These are phyloP conservation scores for Vigna reflexopilosa DNA, from an alignment of 306 rosid genomes.

Conservation along the genomic window DNA sequence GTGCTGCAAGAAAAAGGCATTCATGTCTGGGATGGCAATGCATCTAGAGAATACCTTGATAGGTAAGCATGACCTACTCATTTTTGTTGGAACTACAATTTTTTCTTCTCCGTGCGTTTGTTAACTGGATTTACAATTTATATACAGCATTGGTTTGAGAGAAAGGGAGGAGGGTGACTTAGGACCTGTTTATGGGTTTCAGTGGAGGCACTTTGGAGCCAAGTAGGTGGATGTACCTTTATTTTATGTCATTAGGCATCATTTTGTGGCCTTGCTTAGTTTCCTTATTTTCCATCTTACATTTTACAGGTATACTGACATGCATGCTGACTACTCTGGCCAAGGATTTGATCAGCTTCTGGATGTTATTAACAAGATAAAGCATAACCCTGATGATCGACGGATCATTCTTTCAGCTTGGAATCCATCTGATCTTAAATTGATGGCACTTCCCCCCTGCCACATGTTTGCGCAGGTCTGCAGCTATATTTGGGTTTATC, in stretches of 20 bases:
- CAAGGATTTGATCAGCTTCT: slow-evolving; percentile 94
- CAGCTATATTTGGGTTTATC: slow-evolving; percentile 42
- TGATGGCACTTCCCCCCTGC: slow-evolving; percentile 98
- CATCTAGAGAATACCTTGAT: slow-evolving; percentile 93
- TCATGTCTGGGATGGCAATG: slow-evolving; percentile 96
- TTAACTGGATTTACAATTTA: slow-evolving; percentile 39
- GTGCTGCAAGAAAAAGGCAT: slow-evolving; percentile 89
- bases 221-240: slow-evolving; percentile 64
- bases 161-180: slow-evolving; percentile 95
- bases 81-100: slow-evolving; percentile 19
- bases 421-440: slow-evolving; percentile 93
- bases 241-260: not conserved
- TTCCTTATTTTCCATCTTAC: slow-evolving; percentile 27
- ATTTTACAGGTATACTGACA: slow-evolving; percentile 80
- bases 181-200: slow-evolving; percentile 97
- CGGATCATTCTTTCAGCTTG: slow-evolving; percentile 92
- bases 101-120: slow-evolving; percentile 32
- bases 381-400: slow-evolving; percentile 84
- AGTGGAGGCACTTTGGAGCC: slow-evolving; percentile 99
- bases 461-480: slow-evolving; percentile 95
- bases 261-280: slow-evolving; percentile 11
- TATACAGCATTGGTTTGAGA: slow-evolving; percentile 77
- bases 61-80: slow-evolving; percentile 64
- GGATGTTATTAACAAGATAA: slow-evolving; percentile 88
- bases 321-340: slow-evolving; percentile 89